Evolutionary conservation across 192 early-diverging fungal genomes (phyloP).

Genomic region (Gryganskiella cystojenkinii): DNA sequence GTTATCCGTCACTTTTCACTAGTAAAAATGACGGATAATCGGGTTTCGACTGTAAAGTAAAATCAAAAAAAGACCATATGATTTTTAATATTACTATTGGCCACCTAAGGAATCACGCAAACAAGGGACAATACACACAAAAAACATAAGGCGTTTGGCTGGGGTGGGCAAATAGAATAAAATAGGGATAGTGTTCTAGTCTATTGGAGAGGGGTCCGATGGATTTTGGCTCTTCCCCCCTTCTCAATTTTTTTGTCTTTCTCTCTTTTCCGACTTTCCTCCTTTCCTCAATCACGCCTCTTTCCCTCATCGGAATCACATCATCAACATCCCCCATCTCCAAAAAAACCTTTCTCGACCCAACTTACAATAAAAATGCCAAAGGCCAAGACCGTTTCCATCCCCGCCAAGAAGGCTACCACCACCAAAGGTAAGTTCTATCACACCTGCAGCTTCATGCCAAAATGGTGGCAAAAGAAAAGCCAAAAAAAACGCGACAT

Average conservation of each 20-base stretch:
- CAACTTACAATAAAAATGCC: conserved; percentile 35
- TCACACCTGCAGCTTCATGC: not conserved
- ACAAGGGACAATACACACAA: too few species aligned
- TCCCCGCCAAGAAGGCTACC: conserved; percentile 28
- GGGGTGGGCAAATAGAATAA: not conserved
- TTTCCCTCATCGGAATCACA: not conserved
- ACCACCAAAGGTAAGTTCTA: conserved; percentile 6
- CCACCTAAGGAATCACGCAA: too few species aligned
- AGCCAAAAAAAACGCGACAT: not conserved
- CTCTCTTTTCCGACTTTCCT: not conserved
- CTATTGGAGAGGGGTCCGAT: not conserved
- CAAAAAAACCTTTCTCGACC: not conserved
- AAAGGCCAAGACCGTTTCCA: conserved; percentile 48
- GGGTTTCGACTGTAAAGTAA: too few species aligned
- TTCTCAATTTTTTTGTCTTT: conserved; percentile 7
- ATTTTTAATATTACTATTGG: too few species aligned
- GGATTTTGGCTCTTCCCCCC: not conserved
- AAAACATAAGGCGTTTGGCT: too few species aligned
- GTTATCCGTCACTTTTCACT: too few species aligned
- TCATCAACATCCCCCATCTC: not conserved
- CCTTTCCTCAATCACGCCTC: not conserved
- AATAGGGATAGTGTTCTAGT: not conserved
- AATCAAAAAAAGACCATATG: too few species aligned
- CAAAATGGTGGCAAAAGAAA: not conserved
- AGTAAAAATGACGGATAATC: too few species aligned